phyloP scores from a whole-genome alignment of 2,329 filamentous ascomycete species.

The Ophiostoma himal-ulmi region DNA sequence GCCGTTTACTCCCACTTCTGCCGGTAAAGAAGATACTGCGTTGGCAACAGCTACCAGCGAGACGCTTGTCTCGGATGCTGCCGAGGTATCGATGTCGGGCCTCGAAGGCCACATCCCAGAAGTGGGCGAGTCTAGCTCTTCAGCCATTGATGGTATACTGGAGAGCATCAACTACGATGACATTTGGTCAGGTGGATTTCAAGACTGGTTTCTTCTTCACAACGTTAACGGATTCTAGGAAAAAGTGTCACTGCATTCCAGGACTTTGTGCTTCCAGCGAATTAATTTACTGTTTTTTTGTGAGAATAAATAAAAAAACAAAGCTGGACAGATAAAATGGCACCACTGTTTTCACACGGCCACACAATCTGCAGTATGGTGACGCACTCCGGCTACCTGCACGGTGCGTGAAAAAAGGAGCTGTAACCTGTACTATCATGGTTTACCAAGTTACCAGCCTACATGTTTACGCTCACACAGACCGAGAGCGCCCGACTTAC shows the following conservation, averaged over 20 bases:
- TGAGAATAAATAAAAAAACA: no score
- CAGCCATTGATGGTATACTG: background rate
- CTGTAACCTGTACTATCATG: no score
- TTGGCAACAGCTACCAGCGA: background rate
- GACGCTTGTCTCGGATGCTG: background rate
- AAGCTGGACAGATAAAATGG: no score
- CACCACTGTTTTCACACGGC: no score
- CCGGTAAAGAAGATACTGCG: background rate
- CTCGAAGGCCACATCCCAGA: background rate
- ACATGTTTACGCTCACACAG: no score
- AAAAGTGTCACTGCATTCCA: background rate
- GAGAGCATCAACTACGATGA: slow-evolving; percentile 1
- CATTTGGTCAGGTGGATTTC: slow-evolving; percentile 2
- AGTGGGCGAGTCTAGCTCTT: background rate
- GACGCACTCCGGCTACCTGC: no score
- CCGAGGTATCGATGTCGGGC: background rate
- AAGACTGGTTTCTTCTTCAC: background rate
- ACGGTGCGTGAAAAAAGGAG: no score
- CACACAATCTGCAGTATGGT: no score
- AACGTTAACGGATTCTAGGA: background rate
- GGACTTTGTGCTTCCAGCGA: no score
- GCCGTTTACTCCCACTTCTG: background rate
- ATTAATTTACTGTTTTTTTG: no score
- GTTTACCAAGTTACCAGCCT: no score
- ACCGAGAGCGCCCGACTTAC: no score